Percentiles rank a stretch among this genome's conserved stretches.
phyloP scores from a whole-genome alignment of 2,329 filamentous ascomycete genomes.

The Colletotrichum lini region DNA sequence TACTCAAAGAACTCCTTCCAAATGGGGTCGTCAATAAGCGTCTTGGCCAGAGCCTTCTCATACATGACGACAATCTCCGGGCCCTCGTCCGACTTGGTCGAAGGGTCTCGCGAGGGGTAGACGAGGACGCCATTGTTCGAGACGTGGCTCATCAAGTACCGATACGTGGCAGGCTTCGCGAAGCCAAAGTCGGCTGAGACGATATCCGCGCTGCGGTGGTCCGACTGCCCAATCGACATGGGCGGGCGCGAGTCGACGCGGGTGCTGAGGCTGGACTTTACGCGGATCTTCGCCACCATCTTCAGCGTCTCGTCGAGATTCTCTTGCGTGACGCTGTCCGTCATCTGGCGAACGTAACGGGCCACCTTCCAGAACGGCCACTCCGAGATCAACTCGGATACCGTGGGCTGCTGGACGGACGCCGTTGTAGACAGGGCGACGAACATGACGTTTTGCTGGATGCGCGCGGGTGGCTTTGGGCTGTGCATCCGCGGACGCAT shows the following conservation, averaged over 20 bases:
- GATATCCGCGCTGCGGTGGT: conserved; percentile 52
- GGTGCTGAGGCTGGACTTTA: conserved; percentile 53
- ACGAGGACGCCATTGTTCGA: conserved; percentile 48
- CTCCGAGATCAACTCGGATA: conserved; percentile 53
- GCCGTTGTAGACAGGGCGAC: conserved; percentile 47
- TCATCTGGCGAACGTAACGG: conserved; percentile 55
- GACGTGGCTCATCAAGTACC: conserved; percentile 51
- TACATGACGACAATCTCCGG: conserved; percentile 53
- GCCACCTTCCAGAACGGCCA: conserved; percentile 54
- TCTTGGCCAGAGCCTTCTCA: conserved; percentile 52
- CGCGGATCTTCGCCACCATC: conserved; percentile 52
- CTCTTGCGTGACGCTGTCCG: conserved; percentile 53
- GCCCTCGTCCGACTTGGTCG: conserved; percentile 52
- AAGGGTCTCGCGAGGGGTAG: conserved; percentile 50
- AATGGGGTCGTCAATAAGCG: conserved; percentile 52
- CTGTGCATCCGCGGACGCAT: conserved; percentile 47
- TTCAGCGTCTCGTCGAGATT: conserved; percentile 49
- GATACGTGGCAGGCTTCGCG: conserved; percentile 50
- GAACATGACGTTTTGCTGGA: conserved; percentile 55
- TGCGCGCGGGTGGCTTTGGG: conserved; percentile 46
- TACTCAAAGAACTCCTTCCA: conserved; percentile 57
- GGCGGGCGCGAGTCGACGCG: conserved; percentile 55
- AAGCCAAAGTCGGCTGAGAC: conserved; percentile 55
- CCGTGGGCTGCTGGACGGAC: conserved; percentile 49
- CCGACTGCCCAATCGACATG: conserved; percentile 52